Percentiles rank a stretch among this genome's conserved stretches.
These are phyloP conservation scores for Vitis rupestris DNA, from an alignment of 164 flowering plant genomes.

Conservation along the genomic window DNA sequence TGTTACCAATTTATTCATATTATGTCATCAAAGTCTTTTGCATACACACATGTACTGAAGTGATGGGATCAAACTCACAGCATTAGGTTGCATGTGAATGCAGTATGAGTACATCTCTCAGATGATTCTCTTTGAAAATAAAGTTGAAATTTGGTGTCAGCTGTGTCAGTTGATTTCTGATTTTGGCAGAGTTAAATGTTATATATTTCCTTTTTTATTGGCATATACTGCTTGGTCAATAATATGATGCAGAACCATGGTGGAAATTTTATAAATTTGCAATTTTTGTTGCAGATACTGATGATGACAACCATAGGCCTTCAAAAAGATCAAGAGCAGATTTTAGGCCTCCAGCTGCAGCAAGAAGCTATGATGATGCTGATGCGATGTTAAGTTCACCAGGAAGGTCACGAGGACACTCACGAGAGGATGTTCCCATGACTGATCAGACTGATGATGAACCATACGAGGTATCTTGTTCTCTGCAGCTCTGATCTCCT, in stretches of 20 bases:
- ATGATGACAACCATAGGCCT: slow-evolving; percentile 81
- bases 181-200: no score
- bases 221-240: not conserved
- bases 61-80: no score
- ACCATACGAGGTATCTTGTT: slow-evolving; percentile 50
- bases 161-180: no score
- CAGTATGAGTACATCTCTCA: no score
- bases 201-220: not conserved
- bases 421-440: slow-evolving; percentile 81
- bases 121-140: no score
- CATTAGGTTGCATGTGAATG: no score
- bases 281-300: slow-evolving; percentile 61
- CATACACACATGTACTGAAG: no score
- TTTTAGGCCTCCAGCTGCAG: slow-evolving; percentile 53
- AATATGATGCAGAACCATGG: no score
- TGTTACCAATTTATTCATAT: no score
- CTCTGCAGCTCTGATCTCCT: not conserved
- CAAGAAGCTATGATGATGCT: slow-evolving; percentile 57
- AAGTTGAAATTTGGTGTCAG: no score
- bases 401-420: slow-evolving; percentile 62
- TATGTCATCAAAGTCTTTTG: no score
- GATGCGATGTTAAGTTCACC: slow-evolving; percentile 86
- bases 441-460: slow-evolving; percentile 89
- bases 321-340: slow-evolving; percentile 80
- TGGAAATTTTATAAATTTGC: not conserved